Percentiles rank a stretch among this genome's conserved stretches.
These are phyloP conservation scores for Pilatotrama ljubarskyi DNA, from an alignment of 768 basidiomycete genomes.

Conservation along the genomic window DNA sequence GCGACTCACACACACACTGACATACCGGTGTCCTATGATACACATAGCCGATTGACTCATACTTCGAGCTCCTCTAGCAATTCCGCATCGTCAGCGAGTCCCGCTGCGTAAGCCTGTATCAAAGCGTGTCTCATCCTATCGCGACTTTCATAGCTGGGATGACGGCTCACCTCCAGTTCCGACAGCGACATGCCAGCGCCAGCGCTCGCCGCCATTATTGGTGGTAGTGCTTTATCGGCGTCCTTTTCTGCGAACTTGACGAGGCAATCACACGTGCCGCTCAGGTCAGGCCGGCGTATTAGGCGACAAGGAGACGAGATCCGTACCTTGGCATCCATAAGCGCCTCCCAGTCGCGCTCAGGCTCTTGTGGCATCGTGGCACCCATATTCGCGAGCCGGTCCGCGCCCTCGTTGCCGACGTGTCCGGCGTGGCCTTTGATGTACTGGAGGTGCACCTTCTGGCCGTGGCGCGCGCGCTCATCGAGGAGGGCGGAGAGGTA, in stretches of 20 bases:
- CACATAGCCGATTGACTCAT: too few relatives aligned
- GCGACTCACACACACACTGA: too few relatives aligned
- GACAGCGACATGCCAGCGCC: not conserved
- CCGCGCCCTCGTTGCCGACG: slow-evolving; percentile 86
- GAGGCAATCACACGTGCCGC: too few relatives aligned
- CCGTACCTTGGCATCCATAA: slow-evolving; percentile 1
- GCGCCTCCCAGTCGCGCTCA: slow-evolving; percentile 62
- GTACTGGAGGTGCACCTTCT: slow-evolving; percentile 61
- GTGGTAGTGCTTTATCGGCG: not conserved
- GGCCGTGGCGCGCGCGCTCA: slow-evolving; percentile 49
- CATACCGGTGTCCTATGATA: too few relatives aligned
- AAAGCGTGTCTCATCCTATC: too few relatives aligned
- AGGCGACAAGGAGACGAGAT: not conserved
- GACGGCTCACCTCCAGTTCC: slow-evolving; percentile 16
- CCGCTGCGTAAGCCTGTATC: slow-evolving; percentile 13
- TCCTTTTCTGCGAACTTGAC: not conserved
- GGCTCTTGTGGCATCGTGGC: slow-evolving; percentile 36
- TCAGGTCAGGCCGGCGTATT: too few relatives aligned
- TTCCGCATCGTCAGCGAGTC: slow-evolving; percentile 3
- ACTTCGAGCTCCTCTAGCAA: not conserved
- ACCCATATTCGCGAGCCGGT: slow-evolving; percentile 67
- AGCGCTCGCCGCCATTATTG: not conserved
- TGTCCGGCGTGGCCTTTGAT: slow-evolving; percentile 81
- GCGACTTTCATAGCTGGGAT: too few relatives aligned
- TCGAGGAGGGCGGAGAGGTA: slow-evolving; percentile 68